Conservation (phyloP, 768 basidiomycete genomes). For the Psilocybe subaeruginosa region DNA sequence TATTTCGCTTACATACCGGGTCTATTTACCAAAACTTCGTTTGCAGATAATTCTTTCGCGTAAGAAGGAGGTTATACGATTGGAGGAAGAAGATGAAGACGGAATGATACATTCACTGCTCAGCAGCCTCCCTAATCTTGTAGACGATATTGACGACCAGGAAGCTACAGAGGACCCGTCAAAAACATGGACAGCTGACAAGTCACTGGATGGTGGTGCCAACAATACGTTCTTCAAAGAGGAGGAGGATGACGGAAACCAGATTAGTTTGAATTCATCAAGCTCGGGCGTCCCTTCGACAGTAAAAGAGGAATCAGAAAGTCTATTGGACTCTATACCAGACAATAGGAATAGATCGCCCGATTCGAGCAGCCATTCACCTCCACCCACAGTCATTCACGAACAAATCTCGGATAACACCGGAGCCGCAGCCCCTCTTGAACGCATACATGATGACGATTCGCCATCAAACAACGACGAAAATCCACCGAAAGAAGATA, state of each 20-base stretch:
- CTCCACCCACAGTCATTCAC: background rate
- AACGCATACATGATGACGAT: background rate
- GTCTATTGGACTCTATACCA: background rate
- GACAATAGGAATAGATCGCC: background rate
- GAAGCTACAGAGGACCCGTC: constrained; percentile 1
- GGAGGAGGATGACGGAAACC: background rate
- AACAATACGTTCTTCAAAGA: constrained; percentile 22
- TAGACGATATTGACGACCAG: constrained; percentile 37
- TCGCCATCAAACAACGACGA: background rate
- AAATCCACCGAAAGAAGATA: constrained; percentile 3
- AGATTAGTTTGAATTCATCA: background rate
- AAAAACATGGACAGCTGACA: background rate
- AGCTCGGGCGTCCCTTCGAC: background rate
- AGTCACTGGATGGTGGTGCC: background rate
- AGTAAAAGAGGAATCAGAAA: background rate
- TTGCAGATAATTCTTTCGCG: constrained; percentile 72
- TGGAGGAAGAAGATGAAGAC: constrained; percentile 75
- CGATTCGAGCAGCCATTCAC: background rate
- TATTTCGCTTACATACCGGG: background rate
- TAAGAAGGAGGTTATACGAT: constrained; percentile 62
- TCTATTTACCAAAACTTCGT: background rate
- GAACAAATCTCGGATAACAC: background rate
- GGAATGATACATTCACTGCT: constrained; percentile 83
- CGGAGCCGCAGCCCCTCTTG: background rate
- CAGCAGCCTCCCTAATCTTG: constrained; percentile 62